Evolutionary conservation across 257 asterid genomes (phyloP), one percentile per base, ranked within the genome.

Genomic region (Datura wrightii): DNA sequence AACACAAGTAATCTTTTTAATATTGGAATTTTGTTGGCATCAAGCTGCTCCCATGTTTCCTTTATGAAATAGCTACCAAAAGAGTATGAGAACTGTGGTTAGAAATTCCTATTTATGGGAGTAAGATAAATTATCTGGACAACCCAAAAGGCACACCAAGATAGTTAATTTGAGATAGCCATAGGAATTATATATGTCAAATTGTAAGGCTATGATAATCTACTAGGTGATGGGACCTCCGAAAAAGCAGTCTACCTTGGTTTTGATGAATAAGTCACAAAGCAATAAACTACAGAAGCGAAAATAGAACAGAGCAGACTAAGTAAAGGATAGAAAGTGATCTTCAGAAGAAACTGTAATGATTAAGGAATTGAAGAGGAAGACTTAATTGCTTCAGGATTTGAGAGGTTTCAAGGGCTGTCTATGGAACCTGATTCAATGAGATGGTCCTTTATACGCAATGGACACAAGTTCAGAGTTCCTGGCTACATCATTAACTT

Each of bases 61-160:
- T 19, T 24, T 24, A 24, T 24, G 67, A 60, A 19, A 19, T 19
- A 60, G 37, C 67, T 19, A 60, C 4, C 37, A 60, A 19, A 60
- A 60, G 67, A 60, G 42, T n/a, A 48, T 74, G 59, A 74, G 24
- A 48, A 46, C 41, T 19, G 41, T 74, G 42, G 80, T 46, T 41
- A 74, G 18, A 48, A 74, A 74, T 48, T 71, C 59, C 59, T 72
- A 72, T 11, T 31, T 46, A 48, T 46, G 42, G 36, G 56, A 46
- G 58, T 52, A 72, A 10, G 80, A 72, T 46, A 31, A 46, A 19
- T 19, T 46, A 53, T 46, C 5, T 48, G 80, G 59, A 48, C 80
- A 71, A 46, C 80, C 56, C 36, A 71, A 71, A 69, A 71, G 14
- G 56, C 56, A 71, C 79, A 71, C 56, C 80, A 74, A 24, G 80